Evolutionary conservation across 2,329 filamentous ascomycete species (phyloP), one percentile per base, ranked within the genome.

Genomic region (Exophiala spinifera): DNA sequence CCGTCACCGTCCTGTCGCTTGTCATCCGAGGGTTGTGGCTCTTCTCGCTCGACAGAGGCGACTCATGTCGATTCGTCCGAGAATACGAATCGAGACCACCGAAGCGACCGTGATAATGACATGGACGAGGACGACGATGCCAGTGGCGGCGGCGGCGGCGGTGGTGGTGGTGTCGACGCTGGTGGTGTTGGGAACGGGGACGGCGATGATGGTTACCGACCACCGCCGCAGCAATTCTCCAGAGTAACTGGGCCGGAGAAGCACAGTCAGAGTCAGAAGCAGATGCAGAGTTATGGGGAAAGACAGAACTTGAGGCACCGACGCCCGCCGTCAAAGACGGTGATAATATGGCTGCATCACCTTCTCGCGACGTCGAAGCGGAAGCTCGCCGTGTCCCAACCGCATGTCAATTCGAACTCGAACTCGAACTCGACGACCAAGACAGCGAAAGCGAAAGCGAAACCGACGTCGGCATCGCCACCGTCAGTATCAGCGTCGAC

Each of bases 291-390:
- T n/a, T n/a, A 25, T 3, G 23, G 23, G 23, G 37, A n/a, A n/a
- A n/a, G n/a, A n/a, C n/a, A n/a, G n/a, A n/a, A n/a, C n/a, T n/a
- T n/a, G n/a, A n/a, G n/a, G n/a, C n/a, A n/a, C n/a, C n/a, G n/a
- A n/a, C n/a, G n/a, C n/a, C 19, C 33, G 11, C 11, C 44, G n/a
- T 15, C 15, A 33, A 63, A 62, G 46, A 62, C 60, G 1, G 55
- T 62, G 3, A 55, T 63, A 17, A 57, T 63, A 20, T 63, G 61
- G 61, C 53, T 63, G 14, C 61, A 63, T 44, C 60, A 63, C 31
- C 55, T 63, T 21, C 55, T 63, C 13, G 57, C 58, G 3, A 55
- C 53, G 3, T 60, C 54, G 17, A 63, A 63, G 45, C 46, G 61
- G n/a, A 63, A 63, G 46, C 53, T 63, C 17, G 61, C 59, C 3